Evolutionary conservation across 2,329 filamentous ascomycete species (phyloP).

Genomic region (Cladosporium sp.): DNA sequence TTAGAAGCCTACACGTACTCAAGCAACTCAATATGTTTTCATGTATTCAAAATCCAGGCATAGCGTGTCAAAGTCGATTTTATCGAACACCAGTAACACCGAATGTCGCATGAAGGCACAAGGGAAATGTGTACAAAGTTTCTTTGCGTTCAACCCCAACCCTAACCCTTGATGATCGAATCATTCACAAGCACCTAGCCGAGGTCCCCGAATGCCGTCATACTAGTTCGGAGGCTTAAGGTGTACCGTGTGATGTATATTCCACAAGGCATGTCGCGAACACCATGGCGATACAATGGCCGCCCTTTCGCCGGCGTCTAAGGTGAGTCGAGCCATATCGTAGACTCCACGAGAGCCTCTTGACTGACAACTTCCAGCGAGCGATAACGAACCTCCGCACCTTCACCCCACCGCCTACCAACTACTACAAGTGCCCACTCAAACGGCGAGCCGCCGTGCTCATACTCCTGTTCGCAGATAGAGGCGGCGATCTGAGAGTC

Average conservation of each 20-base stretch:
- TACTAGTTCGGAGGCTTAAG: background rate
- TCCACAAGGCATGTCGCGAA: background rate
- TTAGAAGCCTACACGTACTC: too few species aligned
- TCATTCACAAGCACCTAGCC: background rate
- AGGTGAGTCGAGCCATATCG: constrained; percentile 16
- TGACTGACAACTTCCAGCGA: constrained; percentile 21
- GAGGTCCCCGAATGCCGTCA: background rate
- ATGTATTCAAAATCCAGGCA: too few species aligned
- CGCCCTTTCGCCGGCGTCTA: constrained; percentile 30
- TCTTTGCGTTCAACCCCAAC: background rate
- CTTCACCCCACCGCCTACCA: constrained; percentile 54
- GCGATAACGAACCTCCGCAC: constrained; percentile 53
- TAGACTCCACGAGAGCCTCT: background rate
- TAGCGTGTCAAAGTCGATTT: too few species aligned
- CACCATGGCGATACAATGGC: constrained; percentile 27
- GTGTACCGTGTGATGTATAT: background rate
- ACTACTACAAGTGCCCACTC: constrained; percentile 53
- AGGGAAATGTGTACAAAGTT: too few species aligned
- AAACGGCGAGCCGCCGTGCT: constrained; percentile 77
- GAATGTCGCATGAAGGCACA: too few species aligned
- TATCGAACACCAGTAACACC: too few species aligned
- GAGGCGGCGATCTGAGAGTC: constrained; percentile 67
- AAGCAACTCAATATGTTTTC: too few species aligned
- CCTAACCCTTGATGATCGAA: background rate
- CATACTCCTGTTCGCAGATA: constrained; percentile 81